Evolutionary conservation across 1,284 basidiomycete genomes (phyloP).

Genomic region (Termitomyces sp.): DNA sequence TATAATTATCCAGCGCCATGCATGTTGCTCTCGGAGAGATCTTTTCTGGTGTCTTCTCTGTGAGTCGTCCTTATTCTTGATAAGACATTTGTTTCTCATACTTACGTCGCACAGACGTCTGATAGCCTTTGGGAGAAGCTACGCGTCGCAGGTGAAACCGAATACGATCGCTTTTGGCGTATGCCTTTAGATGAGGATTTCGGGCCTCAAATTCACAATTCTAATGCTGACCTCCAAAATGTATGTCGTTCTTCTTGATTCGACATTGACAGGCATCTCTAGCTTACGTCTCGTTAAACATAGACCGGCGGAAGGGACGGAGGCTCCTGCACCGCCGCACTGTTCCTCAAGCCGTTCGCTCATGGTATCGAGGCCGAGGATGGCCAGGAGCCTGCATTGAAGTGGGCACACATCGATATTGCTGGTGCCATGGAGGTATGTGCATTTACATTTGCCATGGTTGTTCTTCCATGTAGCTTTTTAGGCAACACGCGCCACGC

Average conservation of each 20-base stretch:
- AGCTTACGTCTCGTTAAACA: conserved; percentile 1
- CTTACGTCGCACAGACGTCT: conserved; percentile 46
- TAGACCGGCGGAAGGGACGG: conserved; percentile 71
- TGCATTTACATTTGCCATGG: background rate
- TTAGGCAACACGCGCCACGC: conserved; percentile 48
- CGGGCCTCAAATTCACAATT: conserved; percentile 69
- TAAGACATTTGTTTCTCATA: background rate
- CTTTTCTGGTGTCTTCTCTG: conserved; percentile 79
- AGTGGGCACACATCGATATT: conserved; percentile 85
- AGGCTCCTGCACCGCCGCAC: conserved; percentile 78
- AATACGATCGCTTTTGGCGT: conserved; percentile 81
- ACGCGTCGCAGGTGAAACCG: conserved; percentile 63
- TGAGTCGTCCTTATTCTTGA: conserved; percentile 28
- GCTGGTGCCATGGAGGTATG: conserved; percentile 74
- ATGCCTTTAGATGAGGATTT: conserved; percentile 82
- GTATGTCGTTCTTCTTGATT: conserved; percentile 33
- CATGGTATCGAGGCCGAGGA: conserved; percentile 60
- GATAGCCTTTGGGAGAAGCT: conserved; percentile 74
- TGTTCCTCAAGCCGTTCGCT: conserved; percentile 82
- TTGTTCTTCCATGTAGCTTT: background rate
- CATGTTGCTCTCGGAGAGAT: conserved; percentile 66
- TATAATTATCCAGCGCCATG: conserved; percentile 54
- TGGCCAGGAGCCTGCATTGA: conserved; percentile 45
- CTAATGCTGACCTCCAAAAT: conserved; percentile 82
- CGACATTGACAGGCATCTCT: background rate